These are phyloP conservation scores for Alternaria hordeiaustralica DNA, from an alignment of 2,329 filamentous ascomycete genomes.

Conservation along the genomic window DNA sequence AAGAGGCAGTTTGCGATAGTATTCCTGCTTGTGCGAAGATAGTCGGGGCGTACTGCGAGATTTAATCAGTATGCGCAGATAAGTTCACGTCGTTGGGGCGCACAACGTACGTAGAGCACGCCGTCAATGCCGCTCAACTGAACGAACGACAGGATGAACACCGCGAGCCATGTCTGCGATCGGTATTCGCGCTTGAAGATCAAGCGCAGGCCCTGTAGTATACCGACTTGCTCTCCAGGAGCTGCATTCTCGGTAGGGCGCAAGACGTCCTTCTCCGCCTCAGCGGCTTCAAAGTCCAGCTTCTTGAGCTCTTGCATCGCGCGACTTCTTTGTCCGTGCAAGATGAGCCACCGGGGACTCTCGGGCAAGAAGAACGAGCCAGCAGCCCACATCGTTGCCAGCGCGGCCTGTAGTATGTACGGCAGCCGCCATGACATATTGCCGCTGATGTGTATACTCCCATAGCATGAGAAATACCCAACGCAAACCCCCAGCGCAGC, in stretches of 20 bases:
- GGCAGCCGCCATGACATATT: not conserved
- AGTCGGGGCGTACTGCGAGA: not conserved
- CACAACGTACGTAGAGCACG: not conserved
- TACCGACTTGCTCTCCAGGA: not conserved
- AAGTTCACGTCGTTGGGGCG: not conserved
- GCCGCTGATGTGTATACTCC: not conserved
- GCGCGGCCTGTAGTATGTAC: not conserved
- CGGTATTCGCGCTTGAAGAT: not conserved
- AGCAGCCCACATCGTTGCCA: not conserved
- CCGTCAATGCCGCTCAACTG: not conserved
- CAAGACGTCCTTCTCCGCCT: not conserved
- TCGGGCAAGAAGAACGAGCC: not conserved
- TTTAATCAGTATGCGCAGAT: not conserved
- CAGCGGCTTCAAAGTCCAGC: not conserved
- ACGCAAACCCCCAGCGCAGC: not conserved
- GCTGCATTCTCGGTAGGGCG: accelerated
- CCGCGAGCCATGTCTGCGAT: not conserved
- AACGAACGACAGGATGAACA: not conserved
- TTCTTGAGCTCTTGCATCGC: not conserved
- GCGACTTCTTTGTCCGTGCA: not conserved
- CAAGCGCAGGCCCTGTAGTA: not conserved
- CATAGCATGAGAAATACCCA: not conserved
- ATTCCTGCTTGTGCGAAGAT: not conserved
- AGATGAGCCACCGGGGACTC: not conserved
- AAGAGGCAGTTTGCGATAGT: not conserved